Conservation (phyloP, 2,329 filamentous ascomycete genomes). For the Cryoendolithus antarcticus region DNA sequence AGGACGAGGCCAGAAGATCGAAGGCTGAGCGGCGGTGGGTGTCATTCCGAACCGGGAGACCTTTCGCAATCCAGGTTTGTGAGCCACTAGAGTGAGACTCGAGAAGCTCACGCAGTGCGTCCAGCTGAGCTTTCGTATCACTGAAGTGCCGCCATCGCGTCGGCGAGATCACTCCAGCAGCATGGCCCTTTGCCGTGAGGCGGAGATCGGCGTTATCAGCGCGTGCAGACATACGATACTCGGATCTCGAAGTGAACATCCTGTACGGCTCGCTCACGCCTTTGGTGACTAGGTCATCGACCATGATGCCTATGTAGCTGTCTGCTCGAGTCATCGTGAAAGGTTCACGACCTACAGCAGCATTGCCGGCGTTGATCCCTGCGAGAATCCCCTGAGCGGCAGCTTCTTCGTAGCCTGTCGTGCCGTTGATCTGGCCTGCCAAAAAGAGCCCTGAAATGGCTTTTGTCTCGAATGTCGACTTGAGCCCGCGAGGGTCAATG, state of each 20-base stretch:
- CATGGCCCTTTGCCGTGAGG: conserved; percentile 65
- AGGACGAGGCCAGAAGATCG: conserved; percentile 62
- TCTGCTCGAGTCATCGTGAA: conserved; percentile 68
- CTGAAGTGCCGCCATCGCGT: conserved; percentile 60
- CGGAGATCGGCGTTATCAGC: conserved; percentile 89
- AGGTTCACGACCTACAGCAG: conserved; percentile 51
- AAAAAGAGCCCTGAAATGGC: conserved; percentile 78
- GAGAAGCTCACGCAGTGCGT: conserved; percentile 51
- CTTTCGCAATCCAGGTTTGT: conserved; percentile 54
- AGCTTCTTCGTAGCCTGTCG: conserved; percentile 95
- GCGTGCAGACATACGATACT: conserved; percentile 85
- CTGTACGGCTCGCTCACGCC: conserved; percentile 94
- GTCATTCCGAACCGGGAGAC: conserved; percentile 58
- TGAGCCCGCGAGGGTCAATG: conserved; percentile 80
- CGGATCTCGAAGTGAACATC: conserved; percentile 94
- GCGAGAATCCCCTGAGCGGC: conserved; percentile 87
- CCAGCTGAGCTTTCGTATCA: conserved; percentile 54
- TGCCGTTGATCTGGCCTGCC: conserved; percentile 95
- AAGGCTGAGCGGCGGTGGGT: conserved; percentile 57
- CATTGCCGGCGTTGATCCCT: conserved; percentile 85
- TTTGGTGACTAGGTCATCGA: conserved; percentile 93
- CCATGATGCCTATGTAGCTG: conserved; percentile 97
- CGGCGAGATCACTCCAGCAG: conserved; percentile 65
- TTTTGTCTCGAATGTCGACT: conserved; percentile 88
- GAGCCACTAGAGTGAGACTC: conserved; percentile 45